Evolutionary conservation across 2,329 filamentous ascomycete species (phyloP).

Genomic region (Aspergillus jensenii): DNA sequence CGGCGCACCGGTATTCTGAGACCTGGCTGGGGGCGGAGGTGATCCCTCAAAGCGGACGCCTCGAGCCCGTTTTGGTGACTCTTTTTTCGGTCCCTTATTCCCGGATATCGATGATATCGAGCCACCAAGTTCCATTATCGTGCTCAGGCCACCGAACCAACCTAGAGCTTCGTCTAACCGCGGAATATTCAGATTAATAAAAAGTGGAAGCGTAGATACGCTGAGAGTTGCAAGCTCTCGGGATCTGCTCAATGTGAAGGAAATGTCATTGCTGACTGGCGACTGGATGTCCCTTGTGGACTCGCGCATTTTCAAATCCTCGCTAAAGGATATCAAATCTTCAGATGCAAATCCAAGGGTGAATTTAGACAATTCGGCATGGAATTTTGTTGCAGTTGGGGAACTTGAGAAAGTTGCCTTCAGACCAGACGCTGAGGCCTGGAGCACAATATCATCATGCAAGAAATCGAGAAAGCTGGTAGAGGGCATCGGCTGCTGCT

Average conservation of each 20-base stretch:
- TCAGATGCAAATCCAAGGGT: constrained; percentile 49
- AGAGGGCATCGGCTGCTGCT: constrained; percentile 7
- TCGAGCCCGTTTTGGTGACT: constrained; percentile 36
- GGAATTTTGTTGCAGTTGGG: constrained; percentile 25
- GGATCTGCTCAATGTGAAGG: constrained; percentile 35
- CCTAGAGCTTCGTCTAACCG: constrained; percentile 81
- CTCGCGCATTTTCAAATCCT: constrained; percentile 47
- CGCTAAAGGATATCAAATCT: constrained; percentile 54
- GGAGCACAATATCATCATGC: constrained; percentile 35
- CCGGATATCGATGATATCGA: constrained; percentile 77
- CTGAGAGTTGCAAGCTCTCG: constrained; percentile 48
- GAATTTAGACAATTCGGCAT: constrained; percentile 43
- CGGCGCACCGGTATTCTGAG: constrained; percentile 17
- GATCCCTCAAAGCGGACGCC: constrained; percentile 60
- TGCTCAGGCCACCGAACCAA: constrained; percentile 88
- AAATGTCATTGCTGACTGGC: constrained; percentile 40
- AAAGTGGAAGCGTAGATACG: constrained; percentile 73
- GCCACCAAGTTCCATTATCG: constrained; percentile 81
- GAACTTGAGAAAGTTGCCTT: constrained; percentile 23
- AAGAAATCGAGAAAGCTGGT: constrained; percentile 21
- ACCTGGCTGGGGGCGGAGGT: constrained; percentile 29
- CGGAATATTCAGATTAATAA: constrained; percentile 73
- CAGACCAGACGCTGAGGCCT: constrained; percentile 27
- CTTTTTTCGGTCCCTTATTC: constrained; percentile 35
- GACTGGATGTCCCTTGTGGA: constrained; percentile 43